phyloP scores from a whole-genome alignment of 2,329 filamentous ascomycete genomes.

The Fusarium coicis region DNA sequence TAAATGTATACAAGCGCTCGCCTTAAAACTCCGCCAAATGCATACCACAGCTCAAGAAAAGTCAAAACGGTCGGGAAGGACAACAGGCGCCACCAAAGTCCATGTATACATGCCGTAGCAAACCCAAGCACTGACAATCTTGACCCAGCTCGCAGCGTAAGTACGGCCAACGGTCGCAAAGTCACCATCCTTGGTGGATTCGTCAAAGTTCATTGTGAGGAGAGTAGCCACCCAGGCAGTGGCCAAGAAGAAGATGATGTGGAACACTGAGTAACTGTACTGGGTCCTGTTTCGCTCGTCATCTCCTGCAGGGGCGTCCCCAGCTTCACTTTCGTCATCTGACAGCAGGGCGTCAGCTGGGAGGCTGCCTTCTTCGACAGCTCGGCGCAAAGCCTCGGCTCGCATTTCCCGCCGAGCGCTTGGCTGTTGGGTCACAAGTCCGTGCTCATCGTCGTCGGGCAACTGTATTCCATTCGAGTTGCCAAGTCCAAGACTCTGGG shows the following conservation, averaged over 20 bases:
- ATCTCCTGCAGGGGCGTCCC: constrained; percentile 74
- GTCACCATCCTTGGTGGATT: constrained; percentile 70
- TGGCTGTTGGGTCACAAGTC: constrained; percentile 88
- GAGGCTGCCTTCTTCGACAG: constrained; percentile 90
- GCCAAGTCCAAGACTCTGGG: constrained; percentile 81
- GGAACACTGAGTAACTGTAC: constrained; percentile 96
- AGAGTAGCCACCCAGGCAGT: constrained; percentile 96
- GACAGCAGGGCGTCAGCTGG: constrained; percentile 90
- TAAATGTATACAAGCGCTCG: constrained; percentile 29
- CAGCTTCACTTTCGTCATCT: constrained; percentile 73
- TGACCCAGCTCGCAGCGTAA: constrained; percentile 98
- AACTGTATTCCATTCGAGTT: constrained; percentile 63
- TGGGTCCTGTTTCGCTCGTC: constrained; percentile 91
- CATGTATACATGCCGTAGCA: constrained; percentile 95
- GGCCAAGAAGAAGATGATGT: constrained; percentile 96
- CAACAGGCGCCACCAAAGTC: constrained; percentile 87
- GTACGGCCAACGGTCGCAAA: constrained; percentile 95
- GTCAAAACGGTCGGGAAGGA: constrained; percentile 89
- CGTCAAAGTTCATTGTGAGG: constrained; percentile 78
- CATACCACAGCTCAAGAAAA: constrained; percentile 49
- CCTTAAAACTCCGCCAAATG: constrained; percentile 27
- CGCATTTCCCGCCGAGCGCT: constrained; percentile 87
- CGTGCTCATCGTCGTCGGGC: constrained; percentile 83
- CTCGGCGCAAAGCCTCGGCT: constrained; percentile 87
- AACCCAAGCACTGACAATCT: constrained; percentile 97